These are phyloP conservation scores for Podospora anserina DNA, from an alignment of 495 filamentous ascomycete species.

Conservation along the genomic window DNA sequence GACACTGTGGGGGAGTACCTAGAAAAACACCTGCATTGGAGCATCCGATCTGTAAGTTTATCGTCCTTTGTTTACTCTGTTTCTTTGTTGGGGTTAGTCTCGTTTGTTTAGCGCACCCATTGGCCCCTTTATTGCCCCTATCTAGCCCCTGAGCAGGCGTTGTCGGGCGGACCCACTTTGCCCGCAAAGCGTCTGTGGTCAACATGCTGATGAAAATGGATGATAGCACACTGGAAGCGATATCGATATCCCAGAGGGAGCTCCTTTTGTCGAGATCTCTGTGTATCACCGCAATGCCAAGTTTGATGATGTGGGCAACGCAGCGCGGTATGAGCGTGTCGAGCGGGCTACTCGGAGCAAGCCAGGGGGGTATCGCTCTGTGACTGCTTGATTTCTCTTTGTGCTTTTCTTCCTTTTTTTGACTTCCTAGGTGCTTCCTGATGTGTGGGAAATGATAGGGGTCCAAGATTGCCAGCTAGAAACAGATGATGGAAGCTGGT, in stretches of 20 bases:
- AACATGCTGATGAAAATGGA: not conserved
- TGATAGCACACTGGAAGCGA: not conserved
- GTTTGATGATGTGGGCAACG: not conserved
- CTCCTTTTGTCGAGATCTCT: not conserved
- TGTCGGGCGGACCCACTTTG: not conserved
- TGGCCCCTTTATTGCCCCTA: not conserved
- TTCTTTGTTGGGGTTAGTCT: not conserved
- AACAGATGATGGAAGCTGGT: not conserved
- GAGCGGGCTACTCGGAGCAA: conserved; percentile 1
- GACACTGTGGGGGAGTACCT: not conserved
- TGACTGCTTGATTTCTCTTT: not conserved
- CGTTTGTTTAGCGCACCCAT: not conserved
- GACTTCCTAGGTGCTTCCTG: not conserved
- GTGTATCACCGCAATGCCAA: not conserved
- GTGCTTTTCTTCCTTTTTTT: not conserved
- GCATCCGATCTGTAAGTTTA: not conserved
- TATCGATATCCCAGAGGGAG: not conserved
- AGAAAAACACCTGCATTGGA: not conserved
- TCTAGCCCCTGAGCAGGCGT: not conserved
- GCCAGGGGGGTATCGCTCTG: not conserved
- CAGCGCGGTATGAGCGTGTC: not conserved
- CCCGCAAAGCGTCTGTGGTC: not conserved
- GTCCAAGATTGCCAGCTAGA: not conserved
- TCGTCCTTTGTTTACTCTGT: not conserved
- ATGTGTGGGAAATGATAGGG: not conserved